Conservation (phyloP, 1,284 basidiomycete species). For the Fomitopsis betulina region DNA sequence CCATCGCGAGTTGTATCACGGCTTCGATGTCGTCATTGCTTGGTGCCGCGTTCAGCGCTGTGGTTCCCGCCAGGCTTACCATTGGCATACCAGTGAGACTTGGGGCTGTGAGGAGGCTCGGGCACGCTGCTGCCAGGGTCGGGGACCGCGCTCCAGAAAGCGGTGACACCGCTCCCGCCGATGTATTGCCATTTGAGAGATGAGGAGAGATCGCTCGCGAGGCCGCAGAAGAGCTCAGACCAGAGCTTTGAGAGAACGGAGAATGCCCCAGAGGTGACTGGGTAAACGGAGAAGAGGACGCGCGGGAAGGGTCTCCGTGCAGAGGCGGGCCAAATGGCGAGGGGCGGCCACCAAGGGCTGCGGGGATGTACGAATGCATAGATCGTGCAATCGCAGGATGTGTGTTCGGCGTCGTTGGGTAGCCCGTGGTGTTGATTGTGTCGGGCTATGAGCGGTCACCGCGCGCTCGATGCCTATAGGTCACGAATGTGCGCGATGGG, state of each 20-base stretch:
- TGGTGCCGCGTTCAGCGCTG: constrained; percentile 23
- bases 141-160: not conserved
- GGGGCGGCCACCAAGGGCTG: not conserved
- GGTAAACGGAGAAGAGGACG: not conserved
- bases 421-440: not conserved
- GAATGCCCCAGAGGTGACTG: not conserved
- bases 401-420: not conserved
- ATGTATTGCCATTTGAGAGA: not conserved
- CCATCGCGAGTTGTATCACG: constrained; percentile 71
- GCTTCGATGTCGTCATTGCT: constrained; percentile 79
- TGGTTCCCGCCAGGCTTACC: not conserved
- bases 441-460: not conserved
- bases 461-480: not conserved
- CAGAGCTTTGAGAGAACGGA: not conserved
- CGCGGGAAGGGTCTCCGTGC: not conserved
- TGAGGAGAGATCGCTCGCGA: not conserved
- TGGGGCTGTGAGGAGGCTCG: not conserved
- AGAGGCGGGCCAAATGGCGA: not conserved
- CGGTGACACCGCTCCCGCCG: not conserved
- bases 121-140: not conserved
- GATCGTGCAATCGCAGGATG: not conserved
- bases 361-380: constrained; percentile 1
- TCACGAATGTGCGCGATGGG: not conserved
- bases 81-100: not conserved
- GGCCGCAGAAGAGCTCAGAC: not conserved